These are phyloP conservation scores for Austroboletus festivus DNA, from an alignment of 768 basidiomycete genomes.

Conservation along the genomic window DNA sequence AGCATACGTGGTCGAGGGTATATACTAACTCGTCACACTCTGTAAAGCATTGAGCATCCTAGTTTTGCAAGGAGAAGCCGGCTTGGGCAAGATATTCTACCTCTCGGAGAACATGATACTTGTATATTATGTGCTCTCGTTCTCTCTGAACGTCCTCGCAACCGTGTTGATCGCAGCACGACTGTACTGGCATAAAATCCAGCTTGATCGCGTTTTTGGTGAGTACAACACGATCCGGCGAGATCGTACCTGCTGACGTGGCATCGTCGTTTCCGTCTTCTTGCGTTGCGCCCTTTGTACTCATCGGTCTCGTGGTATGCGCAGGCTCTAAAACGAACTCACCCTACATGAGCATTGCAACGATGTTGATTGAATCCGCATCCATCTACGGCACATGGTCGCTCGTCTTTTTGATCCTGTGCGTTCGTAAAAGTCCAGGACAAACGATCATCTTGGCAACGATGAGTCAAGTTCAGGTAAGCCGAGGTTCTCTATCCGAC, in stretches of 20 bases:
- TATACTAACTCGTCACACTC: not conserved
- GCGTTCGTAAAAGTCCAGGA: slow-evolving; percentile 9
- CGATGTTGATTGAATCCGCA: slow-evolving; percentile 25
- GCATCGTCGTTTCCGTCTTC: not conserved
- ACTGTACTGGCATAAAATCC: slow-evolving; percentile 24
- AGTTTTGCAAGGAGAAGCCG: slow-evolving; percentile 17
- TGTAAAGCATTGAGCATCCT: slow-evolving; percentile 18
- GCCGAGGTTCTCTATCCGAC: too few relatives aligned
- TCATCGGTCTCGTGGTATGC: not conserved
- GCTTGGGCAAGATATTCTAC: slow-evolving; percentile 16
- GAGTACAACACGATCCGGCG: slow-evolving; percentile 3
- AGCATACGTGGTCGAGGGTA: not conserved
- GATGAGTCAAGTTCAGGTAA: slow-evolving; percentile 23
- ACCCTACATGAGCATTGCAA: slow-evolving; percentile 22
- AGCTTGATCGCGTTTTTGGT: slow-evolving; percentile 25
- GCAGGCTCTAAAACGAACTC: slow-evolving; percentile 14
- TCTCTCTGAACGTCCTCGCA: slow-evolving; percentile 23
- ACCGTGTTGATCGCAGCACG: slow-evolving; percentile 23
- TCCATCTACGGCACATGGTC: slow-evolving; percentile 26
- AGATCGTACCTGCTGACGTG: not conserved
- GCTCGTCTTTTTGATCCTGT: slow-evolving; percentile 20
- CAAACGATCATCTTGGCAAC: slow-evolving; percentile 24
- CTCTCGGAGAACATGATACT: slow-evolving; percentile 22
- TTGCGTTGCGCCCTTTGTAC: not conserved
- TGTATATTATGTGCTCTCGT: slow-evolving; percentile 22